Base-by-base conservation (phyloP, 129 eudicot species). In the Logfia minima region DNA sequence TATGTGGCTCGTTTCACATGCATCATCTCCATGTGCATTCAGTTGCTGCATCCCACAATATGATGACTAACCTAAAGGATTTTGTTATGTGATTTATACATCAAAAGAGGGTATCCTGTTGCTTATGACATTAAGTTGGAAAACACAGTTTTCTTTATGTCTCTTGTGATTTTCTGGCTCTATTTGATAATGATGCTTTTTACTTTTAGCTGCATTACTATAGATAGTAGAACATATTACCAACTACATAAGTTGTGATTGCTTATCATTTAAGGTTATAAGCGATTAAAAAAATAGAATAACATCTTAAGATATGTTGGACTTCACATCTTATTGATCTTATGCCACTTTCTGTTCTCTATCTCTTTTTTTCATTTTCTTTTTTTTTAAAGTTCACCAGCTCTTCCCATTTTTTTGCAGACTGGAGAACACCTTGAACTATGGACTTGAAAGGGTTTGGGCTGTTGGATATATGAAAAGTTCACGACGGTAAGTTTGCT, bases 391-490 rank as follows among this genome's bases (percentile, higher is more conserved):
- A 13, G 68, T 75, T 71, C 34, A 66, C 85, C 37, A 26, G n/a
- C n/a, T 51, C 28, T 45, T 66, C 14, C 51, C 64, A 37, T 45
- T 69, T 58, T 58, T n/a, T 51, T 85, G 83, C 90, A 91, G 99
- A 82, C 94, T 94, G 53, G 97, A 94, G 84, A 94, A 91, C 84
- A 94, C 99, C 61, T 79, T 94, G 68, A 89, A 94, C 78, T 89
- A 94, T 77, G 96, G 94, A 52, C 97, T 91, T 78, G 97, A 89
- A 89, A 87, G 99, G 81, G 97, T 91, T 52, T 94, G 99, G 99
- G 96, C 96, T 56, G 78, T 94, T 80, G 99, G 94, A 66, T 91
- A 85, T 85, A 87, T 91, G 87, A 94, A 88, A 86, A 85, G 97
- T 69, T 94, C 99, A 64, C 87, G 99, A 19, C 75, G 96, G 99